A percentile compares a stretch with the other conserved stretches of the same genome.
Conservation (phyloP, 805 yeast genomes). For the Blastobotrys robertii region DNA sequence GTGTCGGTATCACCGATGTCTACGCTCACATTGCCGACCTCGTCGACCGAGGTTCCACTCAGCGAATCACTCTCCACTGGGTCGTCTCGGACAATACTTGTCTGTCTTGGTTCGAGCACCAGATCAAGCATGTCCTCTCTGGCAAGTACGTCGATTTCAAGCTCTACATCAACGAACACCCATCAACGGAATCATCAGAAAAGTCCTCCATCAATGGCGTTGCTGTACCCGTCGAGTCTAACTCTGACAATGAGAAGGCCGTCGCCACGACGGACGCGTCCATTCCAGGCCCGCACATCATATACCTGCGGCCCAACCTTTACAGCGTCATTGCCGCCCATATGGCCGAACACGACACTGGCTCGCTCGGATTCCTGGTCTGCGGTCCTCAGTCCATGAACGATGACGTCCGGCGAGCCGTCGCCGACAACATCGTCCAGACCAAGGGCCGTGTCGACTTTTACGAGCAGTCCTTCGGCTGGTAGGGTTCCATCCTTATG, state of each 20-base stretch:
- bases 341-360: slow-evolving; percentile 11
- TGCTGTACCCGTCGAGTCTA: not conserved
- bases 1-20: slow-evolving; percentile 64
- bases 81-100: slow-evolving; percentile 20
- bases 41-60: slow-evolving; percentile 3
- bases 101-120: slow-evolving; percentile 23
- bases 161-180: slow-evolving; percentile 26
- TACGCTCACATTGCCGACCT: slow-evolving; percentile 31
- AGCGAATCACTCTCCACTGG: slow-evolving; percentile 24
- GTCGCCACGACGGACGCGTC: not conserved
- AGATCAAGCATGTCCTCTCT: slow-evolving; percentile 18
- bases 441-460: slow-evolving; percentile 47
- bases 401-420: slow-evolving; percentile 43
- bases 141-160: slow-evolving; percentile 20
- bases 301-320: not conserved
- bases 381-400: slow-evolving; percentile 58
- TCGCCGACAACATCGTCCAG: slow-evolving; percentile 33
- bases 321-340: not conserved
- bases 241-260: not conserved
- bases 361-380: slow-evolving; percentile 43
- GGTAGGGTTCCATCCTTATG: slow-evolving; percentile 32
- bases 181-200: not conserved
- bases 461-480: slow-evolving; percentile 60
- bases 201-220: not conserved
- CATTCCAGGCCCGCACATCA: not conserved